Conservation (phyloP, 495 filamentous ascomycete genomes). For the Lasiosphaeris hirsuta region DNA sequence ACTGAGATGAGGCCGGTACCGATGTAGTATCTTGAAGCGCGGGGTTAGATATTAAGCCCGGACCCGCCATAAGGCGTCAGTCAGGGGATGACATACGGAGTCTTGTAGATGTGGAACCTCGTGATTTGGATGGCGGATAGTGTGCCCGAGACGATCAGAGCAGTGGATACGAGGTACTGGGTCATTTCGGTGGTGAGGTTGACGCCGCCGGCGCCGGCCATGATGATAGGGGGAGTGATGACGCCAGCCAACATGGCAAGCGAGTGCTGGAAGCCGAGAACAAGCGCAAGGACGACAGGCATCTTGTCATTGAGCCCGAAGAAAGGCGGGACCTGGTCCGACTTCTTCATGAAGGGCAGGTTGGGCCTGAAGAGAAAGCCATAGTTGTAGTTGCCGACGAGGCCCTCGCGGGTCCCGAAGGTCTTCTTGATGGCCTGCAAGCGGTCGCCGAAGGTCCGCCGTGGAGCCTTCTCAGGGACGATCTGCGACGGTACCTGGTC, state of each 20-base stretch:
- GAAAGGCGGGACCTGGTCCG: constrained; percentile 65
- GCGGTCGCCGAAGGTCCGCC: constrained; percentile 30
- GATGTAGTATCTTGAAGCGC: constrained; percentile 58
- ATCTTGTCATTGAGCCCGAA: constrained; percentile 84
- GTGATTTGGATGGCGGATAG: constrained; percentile 80
- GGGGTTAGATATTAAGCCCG: background rate
- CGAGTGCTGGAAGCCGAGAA: constrained; percentile 48
- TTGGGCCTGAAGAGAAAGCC: constrained; percentile 67
- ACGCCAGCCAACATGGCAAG: constrained; percentile 54
- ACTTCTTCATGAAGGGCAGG: constrained; percentile 75
- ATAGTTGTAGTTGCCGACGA: constrained; percentile 87
- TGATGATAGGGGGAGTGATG: constrained; percentile 78
- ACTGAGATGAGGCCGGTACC: constrained; percentile 88
- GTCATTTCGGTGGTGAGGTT: constrained; percentile 58
- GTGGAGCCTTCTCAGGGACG: constrained; percentile 31
- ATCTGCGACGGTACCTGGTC: constrained; percentile 46
- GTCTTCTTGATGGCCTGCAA: constrained; percentile 30
- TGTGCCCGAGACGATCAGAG: constrained; percentile 80
- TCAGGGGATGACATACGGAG: constrained; percentile 51
- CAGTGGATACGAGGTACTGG: constrained; percentile 86
- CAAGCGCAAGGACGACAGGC: constrained; percentile 71
- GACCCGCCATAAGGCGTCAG: background rate
- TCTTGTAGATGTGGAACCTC: constrained; percentile 74
- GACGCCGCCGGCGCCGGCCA: constrained; percentile 61
- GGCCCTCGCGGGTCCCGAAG: constrained; percentile 60